A percentile compares a stretch with the other conserved stretches of the same genome.
phyloP scores from a whole-genome alignment of 1,139 yeast species.

The Blastobotrys petasosporus region DNA sequence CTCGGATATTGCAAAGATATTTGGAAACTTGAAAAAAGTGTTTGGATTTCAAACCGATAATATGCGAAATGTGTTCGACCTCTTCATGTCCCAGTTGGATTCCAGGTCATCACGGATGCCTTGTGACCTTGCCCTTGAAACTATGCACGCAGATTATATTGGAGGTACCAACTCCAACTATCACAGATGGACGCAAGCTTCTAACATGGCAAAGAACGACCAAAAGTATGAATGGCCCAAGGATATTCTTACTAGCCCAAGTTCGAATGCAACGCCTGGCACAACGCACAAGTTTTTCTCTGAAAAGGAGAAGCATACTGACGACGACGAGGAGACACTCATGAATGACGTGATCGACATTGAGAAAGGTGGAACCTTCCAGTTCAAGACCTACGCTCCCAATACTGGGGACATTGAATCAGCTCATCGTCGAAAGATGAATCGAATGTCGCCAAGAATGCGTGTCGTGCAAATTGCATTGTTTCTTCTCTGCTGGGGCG shows the following conservation, averaged over 20 bases:
- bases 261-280: not conserved
- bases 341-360: not conserved
- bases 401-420: slow-evolving; percentile 3
- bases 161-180: slow-evolving; percentile 65
- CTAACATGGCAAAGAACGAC: slow-evolving; percentile 54
- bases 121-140: slow-evolving; percentile 60
- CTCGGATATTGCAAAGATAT: slow-evolving; percentile 55
- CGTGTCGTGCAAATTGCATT: slow-evolving; percentile 61
- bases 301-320: not conserved
- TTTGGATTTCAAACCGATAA: slow-evolving; percentile 76
- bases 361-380: not conserved
- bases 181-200: slow-evolving; percentile 67
- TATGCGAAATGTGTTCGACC: slow-evolving; percentile 70
- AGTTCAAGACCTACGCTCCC: not conserved
- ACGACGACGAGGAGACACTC: not conserved
- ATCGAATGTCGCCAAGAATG: slow-evolving; percentile 45
- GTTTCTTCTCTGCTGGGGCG: slow-evolving; percentile 81
- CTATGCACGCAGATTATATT: slow-evolving; percentile 71
- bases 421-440: slow-evolving; percentile 59
- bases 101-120: slow-evolving; percentile 72
- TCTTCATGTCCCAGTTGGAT: slow-evolving; percentile 68
- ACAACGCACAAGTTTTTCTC: not conserved
- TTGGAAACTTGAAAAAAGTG: slow-evolving; percentile 53
- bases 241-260: not conserved
- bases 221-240: slow-evolving; percentile 31